Evolutionary conservation across 768 basidiomycete genomes (phyloP).

Genomic region (Boletus patriciae): DNA sequence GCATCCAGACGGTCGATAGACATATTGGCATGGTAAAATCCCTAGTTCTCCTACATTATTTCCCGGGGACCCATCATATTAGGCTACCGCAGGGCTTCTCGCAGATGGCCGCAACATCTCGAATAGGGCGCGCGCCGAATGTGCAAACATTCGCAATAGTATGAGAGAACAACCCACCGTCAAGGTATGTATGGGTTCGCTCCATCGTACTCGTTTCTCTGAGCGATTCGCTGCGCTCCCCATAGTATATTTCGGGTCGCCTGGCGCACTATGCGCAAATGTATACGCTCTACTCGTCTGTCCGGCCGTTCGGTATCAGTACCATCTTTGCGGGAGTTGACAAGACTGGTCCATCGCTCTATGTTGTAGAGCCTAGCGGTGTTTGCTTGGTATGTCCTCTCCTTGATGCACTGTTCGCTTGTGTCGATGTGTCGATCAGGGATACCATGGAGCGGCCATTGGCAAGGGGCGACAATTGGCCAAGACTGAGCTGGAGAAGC

Average conservation of each 20-base stretch:
- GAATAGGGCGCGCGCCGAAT: conserved; percentile 83
- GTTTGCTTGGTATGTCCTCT: conserved; percentile 70
- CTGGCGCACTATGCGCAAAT: conserved; percentile 88
- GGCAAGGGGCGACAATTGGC: conserved; percentile 98
- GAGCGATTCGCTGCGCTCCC: background rate
- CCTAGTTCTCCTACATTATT: background rate
- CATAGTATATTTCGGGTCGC: conserved; percentile 67
- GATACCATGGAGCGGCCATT: conserved; percentile 94
- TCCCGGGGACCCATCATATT: background rate
- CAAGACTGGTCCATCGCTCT: conserved; percentile 82
- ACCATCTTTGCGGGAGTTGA: conserved; percentile 89
- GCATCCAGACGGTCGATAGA: conserved; percentile 91
- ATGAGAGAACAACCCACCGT: conserved; percentile 76
- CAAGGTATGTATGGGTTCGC: conserved; percentile 52
- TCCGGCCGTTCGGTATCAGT: conserved; percentile 95
- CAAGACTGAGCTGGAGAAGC: conserved; percentile 97
- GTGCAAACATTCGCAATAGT: conserved; percentile 63
- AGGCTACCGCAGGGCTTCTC: conserved; percentile 92
- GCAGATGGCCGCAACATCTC: conserved; percentile 92
- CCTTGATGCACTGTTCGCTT: background rate
- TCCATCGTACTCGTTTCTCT: background rate
- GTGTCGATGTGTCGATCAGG: conserved; percentile 45
- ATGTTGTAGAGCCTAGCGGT: conserved; percentile 93
- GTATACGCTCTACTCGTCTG: conserved; percentile 97
- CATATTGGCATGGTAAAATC: conserved; percentile 84